A percentile compares a stretch with the other conserved stretches of the same genome.
These are phyloP conservation scores for Pythium brachiatum DNA, from an alignment of 352 stramenopile species.

Conservation along the genomic window DNA sequence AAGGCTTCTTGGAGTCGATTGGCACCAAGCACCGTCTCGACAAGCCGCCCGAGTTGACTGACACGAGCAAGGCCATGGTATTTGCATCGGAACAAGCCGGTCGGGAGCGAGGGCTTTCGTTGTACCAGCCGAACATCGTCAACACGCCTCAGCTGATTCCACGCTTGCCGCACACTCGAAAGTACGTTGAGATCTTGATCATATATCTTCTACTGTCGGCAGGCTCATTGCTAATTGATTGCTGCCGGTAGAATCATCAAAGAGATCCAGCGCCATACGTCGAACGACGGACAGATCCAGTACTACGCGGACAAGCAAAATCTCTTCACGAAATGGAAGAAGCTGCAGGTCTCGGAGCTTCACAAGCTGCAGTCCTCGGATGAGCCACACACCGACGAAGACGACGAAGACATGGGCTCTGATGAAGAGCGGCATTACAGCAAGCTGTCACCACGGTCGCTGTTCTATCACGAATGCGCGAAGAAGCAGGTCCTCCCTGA, in stretches of 20 bases:
- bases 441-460: slow-evolving; percentile 54
- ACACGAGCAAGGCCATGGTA: background rate
- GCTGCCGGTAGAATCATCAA: slow-evolving; percentile 45
- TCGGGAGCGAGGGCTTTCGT: slow-evolving; percentile 22
- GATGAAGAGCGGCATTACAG: slow-evolving; percentile 22
- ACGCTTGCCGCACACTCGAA: slow-evolving; percentile 54
- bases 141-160: slow-evolving; percentile 44
- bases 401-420: slow-evolving; percentile 1
- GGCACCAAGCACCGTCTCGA: slow-evolving; percentile 3
- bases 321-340: slow-evolving; percentile 77
- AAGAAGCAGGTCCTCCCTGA: slow-evolving; percentile 60
- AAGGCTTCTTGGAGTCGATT: slow-evolving; percentile 20
- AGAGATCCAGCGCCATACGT: slow-evolving; percentile 56
- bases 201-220: background rate
- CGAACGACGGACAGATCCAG: slow-evolving; percentile 53
- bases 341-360: slow-evolving; percentile 51
- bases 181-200: slow-evolving; percentile 31
- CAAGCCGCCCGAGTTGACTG: background rate
- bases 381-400: slow-evolving; percentile 9
- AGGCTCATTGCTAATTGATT: background rate
- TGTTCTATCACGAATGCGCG: slow-evolving; percentile 67
- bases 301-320: slow-evolving; percentile 70
- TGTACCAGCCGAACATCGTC: slow-evolving; percentile 31
- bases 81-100: background rate
- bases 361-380: slow-evolving; percentile 31